phyloP scores from a whole-genome alignment of 2,329 filamentous ascomycete species.

The Aspergillus brunneoviolaceus region DNA sequence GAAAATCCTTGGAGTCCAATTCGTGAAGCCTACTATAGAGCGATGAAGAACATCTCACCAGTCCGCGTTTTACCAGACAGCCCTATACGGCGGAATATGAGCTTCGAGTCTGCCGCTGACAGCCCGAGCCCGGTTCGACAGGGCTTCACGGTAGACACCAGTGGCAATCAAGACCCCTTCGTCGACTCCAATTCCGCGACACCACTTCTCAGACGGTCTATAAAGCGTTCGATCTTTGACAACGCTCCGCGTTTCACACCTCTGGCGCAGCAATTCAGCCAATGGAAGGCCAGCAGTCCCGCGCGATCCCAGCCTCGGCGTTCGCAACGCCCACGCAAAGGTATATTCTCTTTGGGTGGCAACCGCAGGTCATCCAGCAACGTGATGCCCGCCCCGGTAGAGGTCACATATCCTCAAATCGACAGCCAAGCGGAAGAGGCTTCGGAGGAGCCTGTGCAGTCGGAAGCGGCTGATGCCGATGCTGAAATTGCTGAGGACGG shows the following conservation, averaged over 20 bases:
- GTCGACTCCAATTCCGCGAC: background rate
- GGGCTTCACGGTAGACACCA: background rate
- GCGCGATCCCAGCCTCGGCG: constrained; percentile 34
- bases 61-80: background rate
- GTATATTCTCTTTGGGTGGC: constrained; percentile 38
- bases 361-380: constrained; percentile 20
- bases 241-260: constrained; percentile 60
- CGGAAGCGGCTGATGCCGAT: background rate
- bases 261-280: constrained; percentile 59
- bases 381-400: constrained; percentile 8
- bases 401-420: constrained; percentile 26
- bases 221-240: constrained; percentile 17
- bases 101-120: background rate
- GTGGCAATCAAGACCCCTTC: constrained; percentile 7
- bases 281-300: constrained; percentile 64
- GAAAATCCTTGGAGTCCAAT: constrained; percentile 13
- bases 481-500: background rate
- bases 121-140: background rate
- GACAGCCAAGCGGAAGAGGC: constrained; percentile 18
- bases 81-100: background rate
- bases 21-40: background rate
- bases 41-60: background rate
- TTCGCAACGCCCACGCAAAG: constrained; percentile 26
- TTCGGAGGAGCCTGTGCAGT: constrained; percentile 17
- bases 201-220: background rate